Evolutionary conservation across 2,329 filamentous ascomycete species (phyloP).

Genomic region (Colletotrichum graminicola): DNA sequence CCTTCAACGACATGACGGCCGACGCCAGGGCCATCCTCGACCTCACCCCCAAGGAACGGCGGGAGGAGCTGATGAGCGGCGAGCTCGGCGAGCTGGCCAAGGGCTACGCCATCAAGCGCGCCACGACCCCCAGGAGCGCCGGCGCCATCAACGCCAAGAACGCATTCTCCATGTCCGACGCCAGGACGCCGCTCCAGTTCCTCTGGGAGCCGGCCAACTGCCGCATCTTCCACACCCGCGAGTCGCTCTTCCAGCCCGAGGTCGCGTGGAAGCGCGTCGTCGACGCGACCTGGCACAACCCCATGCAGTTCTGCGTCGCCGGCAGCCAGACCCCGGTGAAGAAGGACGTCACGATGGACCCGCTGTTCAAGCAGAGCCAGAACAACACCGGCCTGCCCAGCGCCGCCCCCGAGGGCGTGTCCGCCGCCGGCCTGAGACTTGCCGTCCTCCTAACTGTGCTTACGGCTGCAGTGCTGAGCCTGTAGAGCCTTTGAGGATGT

Average conservation of each 20-base stretch:
- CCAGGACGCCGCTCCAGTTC: constrained; percentile 58
- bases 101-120: constrained; percentile 51
- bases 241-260: constrained; percentile 56
- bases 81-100: constrained; percentile 50
- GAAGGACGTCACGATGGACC: constrained; percentile 41
- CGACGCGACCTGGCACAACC: constrained; percentile 53
- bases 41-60: constrained; percentile 43
- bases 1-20: constrained; percentile 47
- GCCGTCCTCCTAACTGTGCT: constrained; percentile 26
- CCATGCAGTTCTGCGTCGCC: constrained; percentile 49
- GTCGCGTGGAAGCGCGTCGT: constrained; percentile 56
- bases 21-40: constrained; percentile 47
- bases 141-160: constrained; percentile 54
- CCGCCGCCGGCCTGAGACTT: constrained; percentile 20
- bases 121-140: constrained; percentile 42
- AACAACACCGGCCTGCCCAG: constrained; percentile 34
- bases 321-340: constrained; percentile 47
- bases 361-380: constrained; percentile 40
- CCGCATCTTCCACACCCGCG: constrained; percentile 60
- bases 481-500: constrained; percentile 12
- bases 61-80: constrained; percentile 41
- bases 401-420: constrained; percentile 1
- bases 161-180: constrained; percentile 49
- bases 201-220: constrained; percentile 60
- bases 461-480: constrained; percentile 19